phyloP scores from a whole-genome alignment of 192 early-diverging fungal species.

The Coemansia aciculifera region DNA sequence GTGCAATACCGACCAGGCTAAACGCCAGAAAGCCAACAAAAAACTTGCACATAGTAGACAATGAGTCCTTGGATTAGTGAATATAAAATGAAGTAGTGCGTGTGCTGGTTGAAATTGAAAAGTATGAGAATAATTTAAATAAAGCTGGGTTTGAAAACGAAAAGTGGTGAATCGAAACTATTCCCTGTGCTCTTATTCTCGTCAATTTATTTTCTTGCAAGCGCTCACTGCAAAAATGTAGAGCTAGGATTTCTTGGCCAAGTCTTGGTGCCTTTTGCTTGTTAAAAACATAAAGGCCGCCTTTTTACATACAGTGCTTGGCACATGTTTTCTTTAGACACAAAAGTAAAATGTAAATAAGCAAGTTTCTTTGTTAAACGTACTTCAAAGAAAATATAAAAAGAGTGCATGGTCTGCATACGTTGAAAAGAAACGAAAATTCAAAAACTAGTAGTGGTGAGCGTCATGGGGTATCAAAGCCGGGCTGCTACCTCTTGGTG shows the following conservation, averaged over 20 bases:
- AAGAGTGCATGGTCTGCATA: not conserved
- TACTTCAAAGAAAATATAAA: not conserved
- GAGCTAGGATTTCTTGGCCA: not conserved
- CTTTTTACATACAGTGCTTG: not conserved
- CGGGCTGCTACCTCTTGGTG: not conserved
- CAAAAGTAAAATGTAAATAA: not conserved
- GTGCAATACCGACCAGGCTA: not conserved
- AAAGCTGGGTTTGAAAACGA: not conserved
- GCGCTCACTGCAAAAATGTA: not conserved
- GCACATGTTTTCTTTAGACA: not conserved
- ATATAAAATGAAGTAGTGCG: not conserved
- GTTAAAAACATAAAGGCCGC: not conserved
- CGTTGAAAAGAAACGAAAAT: not conserved
- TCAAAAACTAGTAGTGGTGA: not conserved
- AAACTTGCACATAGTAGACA: not conserved
- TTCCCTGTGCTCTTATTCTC: not conserved
- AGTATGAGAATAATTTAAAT: not conserved
- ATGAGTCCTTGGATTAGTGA: not conserved
- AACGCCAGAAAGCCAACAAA: not conserved
- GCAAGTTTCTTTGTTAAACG: not conserved
- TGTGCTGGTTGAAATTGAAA: not conserved
- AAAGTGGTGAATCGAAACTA: not conserved
- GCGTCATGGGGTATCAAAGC: not conserved
- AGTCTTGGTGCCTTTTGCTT: slow-evolving; percentile 1
- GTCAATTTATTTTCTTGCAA: not conserved